These are phyloP conservation scores for Cucumis melo DNA, from an alignment of 306 rosid species.

Conservation along the genomic window DNA sequence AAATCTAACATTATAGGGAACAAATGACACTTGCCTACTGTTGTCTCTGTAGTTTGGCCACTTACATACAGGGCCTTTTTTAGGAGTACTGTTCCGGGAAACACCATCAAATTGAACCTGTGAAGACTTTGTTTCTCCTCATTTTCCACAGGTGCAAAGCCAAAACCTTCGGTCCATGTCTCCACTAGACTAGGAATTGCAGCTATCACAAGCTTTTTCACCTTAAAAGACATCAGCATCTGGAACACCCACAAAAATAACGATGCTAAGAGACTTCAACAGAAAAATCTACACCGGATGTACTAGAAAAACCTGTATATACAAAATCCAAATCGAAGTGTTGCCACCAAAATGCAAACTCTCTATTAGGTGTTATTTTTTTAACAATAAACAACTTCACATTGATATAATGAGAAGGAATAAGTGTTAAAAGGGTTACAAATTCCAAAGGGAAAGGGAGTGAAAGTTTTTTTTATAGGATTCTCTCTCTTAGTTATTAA, in stretches of 20 bases:
- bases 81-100: conserved; percentile 85
- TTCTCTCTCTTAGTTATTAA: not conserved
- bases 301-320: not conserved
- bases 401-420: too few species aligned
- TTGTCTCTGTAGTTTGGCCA: conserved; percentile 17
- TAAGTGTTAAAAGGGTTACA: too few species aligned
- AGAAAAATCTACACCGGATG: not conserved
- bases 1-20: not conserved
- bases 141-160: conserved; percentile 53
- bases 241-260: conserved; percentile 14
- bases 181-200: conserved; percentile 78
- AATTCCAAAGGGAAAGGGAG: too few species aligned
- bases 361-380: too few species aligned
- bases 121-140: conserved; percentile 46
- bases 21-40: conserved; percentile 17
- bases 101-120: conserved; percentile 73
- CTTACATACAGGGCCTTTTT: conserved; percentile 36
- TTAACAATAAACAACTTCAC: too few species aligned
- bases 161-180: conserved; percentile 94
- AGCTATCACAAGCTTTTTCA: conserved; percentile 74
- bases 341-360: not conserved
- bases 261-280: not conserved
- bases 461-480: too few species aligned
- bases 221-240: conserved; percentile 74
- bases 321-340: not conserved